A percentile compares a stretch with the other conserved stretches of the same genome.
Conservation (phyloP, 2,329 filamentous ascomycete species). For the Sordariomycetes sp. region DNA sequence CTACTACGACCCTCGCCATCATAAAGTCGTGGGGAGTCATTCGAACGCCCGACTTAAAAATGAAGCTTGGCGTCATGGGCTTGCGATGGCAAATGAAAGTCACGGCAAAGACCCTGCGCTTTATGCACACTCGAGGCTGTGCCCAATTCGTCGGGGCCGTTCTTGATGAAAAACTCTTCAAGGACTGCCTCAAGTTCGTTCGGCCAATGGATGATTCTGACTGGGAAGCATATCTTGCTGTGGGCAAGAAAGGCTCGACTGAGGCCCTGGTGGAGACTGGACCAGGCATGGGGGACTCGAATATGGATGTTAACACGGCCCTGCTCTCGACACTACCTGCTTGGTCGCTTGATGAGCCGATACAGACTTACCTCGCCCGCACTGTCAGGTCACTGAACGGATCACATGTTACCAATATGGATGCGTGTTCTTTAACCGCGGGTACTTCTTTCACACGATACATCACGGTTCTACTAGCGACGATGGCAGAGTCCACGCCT, state of each 20-base stretch:
- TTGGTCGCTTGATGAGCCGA: constrained; percentile 23
- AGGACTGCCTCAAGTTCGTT: constrained; percentile 51
- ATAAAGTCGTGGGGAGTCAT: constrained; percentile 50
- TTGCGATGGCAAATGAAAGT: constrained; percentile 51
- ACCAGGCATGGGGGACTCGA: too few relatives aligned
- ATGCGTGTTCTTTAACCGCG: constrained; percentile 24
- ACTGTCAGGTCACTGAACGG: constrained; percentile 16
- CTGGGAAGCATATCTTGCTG: constrained; percentile 45
- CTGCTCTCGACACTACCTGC: constrained; percentile 6
- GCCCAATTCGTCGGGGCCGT: constrained; percentile 49
- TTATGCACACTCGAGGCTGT: constrained; percentile 45
- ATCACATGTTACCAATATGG: constrained; percentile 24
- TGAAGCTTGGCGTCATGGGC: constrained; percentile 46
- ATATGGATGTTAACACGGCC: neutral
- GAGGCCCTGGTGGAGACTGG: neutral
- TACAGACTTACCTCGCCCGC: constrained; percentile 19
- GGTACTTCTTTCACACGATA: constrained; percentile 26
- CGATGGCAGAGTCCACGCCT: constrained; percentile 18
- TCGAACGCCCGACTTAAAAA: constrained; percentile 46
- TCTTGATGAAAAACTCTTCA: constrained; percentile 44
- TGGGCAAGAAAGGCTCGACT: constrained; percentile 21
- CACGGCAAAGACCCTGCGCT: constrained; percentile 47
- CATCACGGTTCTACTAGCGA: constrained; percentile 25
- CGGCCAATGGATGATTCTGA: constrained; percentile 47
- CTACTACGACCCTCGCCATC: constrained; percentile 47